A percentile compares a stretch with the other conserved stretches of the same genome.
Evolutionary conservation across 139 green algal genomes (phyloP).

Genomic region (Klebsormidium nitens): DNA sequence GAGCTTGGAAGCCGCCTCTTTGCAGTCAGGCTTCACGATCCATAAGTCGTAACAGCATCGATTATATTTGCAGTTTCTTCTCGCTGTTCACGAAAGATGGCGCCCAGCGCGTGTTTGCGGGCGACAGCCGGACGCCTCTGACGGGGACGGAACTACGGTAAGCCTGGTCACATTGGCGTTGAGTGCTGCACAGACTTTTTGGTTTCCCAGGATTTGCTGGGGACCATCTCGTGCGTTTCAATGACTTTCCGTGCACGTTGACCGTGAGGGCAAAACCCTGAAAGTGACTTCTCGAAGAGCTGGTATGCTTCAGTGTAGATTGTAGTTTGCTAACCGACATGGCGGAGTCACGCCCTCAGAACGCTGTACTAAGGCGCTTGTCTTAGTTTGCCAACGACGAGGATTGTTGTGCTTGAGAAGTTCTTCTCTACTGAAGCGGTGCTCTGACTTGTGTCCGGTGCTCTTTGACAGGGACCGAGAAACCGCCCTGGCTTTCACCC

Average conservation of each 20-base stretch:
- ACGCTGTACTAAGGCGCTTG: background rate
- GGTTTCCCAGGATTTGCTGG: background rate
- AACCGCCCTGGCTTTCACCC: constrained; percentile 2
- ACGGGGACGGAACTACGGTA: background rate
- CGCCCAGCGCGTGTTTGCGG: constrained; percentile 16
- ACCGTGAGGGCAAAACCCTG: background rate
- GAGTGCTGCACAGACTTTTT: background rate
- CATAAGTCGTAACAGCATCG: too few species aligned
- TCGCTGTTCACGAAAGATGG: constrained; percentile 21
- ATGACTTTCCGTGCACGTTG: background rate
- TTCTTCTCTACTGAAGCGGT: background rate
- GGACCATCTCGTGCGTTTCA: background rate
- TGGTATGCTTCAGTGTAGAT: background rate
- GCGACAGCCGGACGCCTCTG: constrained; percentile 7
- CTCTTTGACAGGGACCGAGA: constrained; percentile 2
- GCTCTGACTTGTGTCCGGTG: background rate
- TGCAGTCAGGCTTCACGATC: too few species aligned
- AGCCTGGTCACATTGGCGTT: background rate
- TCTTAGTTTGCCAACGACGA: background rate
- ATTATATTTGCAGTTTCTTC: constrained; percentile 37
- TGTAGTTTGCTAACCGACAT: background rate
- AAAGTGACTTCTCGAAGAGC: background rate
- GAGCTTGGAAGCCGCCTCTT: too few species aligned
- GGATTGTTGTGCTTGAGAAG: background rate
- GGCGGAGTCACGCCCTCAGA: background rate